A percentile compares a stretch with the other conserved stretches of the same genome.
Conservation (phyloP, 345 rosid genomes). For the Gossypium turneri region DNA sequence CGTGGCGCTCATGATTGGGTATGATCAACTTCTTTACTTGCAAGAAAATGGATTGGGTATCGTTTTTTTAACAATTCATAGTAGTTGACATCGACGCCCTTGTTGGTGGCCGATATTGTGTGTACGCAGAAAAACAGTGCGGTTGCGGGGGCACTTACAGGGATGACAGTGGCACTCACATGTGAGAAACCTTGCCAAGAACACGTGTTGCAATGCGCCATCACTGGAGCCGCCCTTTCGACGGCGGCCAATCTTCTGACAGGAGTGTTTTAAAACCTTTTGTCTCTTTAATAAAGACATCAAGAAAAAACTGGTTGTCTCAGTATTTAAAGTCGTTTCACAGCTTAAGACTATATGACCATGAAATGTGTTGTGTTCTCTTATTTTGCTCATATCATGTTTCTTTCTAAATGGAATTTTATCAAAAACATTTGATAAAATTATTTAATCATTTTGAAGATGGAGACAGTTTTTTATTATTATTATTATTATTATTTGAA, state of each 20-base stretch:
- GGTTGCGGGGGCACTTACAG: slow-evolving; percentile 89
- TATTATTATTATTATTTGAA: no score
- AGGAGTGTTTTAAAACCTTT: slow-evolving; percentile 15
- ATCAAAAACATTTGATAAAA: no score
- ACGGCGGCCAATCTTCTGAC: slow-evolving; percentile 83
- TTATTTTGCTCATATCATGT: not conserved
- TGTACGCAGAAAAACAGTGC: slow-evolving; percentile 73
- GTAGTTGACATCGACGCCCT: not conserved
- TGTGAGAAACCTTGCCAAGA: slow-evolving; percentile 67
- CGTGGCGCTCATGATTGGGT: slow-evolving; percentile 97
- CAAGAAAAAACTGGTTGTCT: not conserved
- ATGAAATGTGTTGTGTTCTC: not conserved
- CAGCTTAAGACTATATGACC: no score
- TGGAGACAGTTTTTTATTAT: no score
- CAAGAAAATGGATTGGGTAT: not conserved
- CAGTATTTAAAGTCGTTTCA: not conserved
- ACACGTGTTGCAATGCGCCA: slow-evolving; percentile 78
- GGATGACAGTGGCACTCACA: slow-evolving; percentile 67
- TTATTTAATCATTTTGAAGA: no score
- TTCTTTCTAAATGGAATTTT: no score
- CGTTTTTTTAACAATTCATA: not conserved
- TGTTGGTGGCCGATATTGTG: no score
- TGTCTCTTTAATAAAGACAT: not conserved
- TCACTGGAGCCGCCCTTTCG: slow-evolving; percentile 90
- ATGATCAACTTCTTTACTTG: not conserved